Base-by-base conservation (phyloP, 139 green algal species). In the Trebouxia sp. region DNA sequence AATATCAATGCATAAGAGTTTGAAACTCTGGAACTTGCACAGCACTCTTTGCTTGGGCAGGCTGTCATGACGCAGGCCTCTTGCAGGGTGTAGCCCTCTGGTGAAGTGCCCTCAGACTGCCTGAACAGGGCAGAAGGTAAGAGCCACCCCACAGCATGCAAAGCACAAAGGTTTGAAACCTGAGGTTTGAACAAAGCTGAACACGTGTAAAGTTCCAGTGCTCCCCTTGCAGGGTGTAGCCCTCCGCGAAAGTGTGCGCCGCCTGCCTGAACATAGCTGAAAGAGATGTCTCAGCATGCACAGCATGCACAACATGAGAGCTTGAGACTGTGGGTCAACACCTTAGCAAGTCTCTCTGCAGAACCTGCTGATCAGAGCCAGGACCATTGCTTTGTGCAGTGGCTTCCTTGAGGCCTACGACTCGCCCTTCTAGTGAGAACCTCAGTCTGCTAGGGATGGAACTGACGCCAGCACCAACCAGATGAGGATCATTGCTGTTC, bases 41-140 rank as follows among this genome's bases (percentile, higher is more conserved):
- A 77, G 4, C 39, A 77, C 69, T 38, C 69, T 10, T 22, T 77
- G 69, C 69, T 77, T 77, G 12, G 69, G 10, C 14, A 77, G 39
- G 69, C 69, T 77, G 42, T 37, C 6, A 77, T n/a, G 17, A 22
- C 22, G 41, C 69, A 77, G 69, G 69, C 69, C 69, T 77, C 69
- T 5, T 55, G 69, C 42, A 77, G 41, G 41, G 69, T 77, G 39
- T 77, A 77, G 69, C 69, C 69, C 69, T 77, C 39, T 22, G 69
- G 42, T n/a, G 69, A 51, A 77, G 28, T 77, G 69, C 69, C 69
- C 69, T 77, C 69, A 24, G 41, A 51, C 41, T 77, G 69, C 41
- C 69, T 77, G 69, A n/a, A 38, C 35, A 48, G 11, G 12, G 0
- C 20, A 76, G 14, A n/a, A n/a, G n/a, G n/a, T n/a, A n/a, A 35